These are phyloP conservation scores for Clarireedia homoeocarpa DNA, from an alignment of 2,329 filamentous ascomycete genomes.

Conservation along the genomic window DNA sequence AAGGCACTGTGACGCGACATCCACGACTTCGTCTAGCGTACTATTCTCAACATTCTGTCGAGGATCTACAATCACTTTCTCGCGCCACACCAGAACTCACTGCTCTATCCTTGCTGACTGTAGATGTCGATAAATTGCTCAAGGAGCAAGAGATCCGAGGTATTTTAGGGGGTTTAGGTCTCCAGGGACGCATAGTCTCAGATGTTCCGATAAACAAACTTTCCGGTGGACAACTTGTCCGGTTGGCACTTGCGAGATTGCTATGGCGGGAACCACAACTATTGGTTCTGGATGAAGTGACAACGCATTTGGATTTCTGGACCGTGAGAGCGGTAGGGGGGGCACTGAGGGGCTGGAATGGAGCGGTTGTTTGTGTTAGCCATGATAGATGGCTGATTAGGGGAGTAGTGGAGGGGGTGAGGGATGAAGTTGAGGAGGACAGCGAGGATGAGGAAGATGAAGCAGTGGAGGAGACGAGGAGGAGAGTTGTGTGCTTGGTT, in stretches of 20 bases:
- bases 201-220: slow-evolving; percentile 67
- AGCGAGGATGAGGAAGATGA: slow-evolving; percentile 40
- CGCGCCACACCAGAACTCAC: slow-evolving; percentile 44
- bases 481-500: slow-evolving; percentile 52
- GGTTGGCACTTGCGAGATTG: slow-evolving; percentile 83
- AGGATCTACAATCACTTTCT: slow-evolving; percentile 53
- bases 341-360: slow-evolving; percentile 60
- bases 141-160: slow-evolving; percentile 61
- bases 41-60: slow-evolving; percentile 74
- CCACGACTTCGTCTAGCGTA: slow-evolving; percentile 64
- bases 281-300: slow-evolving; percentile 92
- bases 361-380: slow-evolving; percentile 68
- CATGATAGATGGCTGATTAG: slow-evolving; percentile 79
- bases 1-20: slow-evolving; percentile 57
- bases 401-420: slow-evolving; percentile 59
- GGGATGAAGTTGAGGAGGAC: slow-evolving; percentile 35
- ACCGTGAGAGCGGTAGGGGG: slow-evolving; percentile 65
- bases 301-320: slow-evolving; percentile 81
- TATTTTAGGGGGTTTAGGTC: slow-evolving; percentile 59
- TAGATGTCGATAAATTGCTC: slow-evolving; percentile 43
- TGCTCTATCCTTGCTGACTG: slow-evolving; percentile 54
- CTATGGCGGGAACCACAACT: slow-evolving; percentile 99
- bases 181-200: slow-evolving; percentile 62
- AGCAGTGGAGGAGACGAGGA: slow-evolving; percentile 39
- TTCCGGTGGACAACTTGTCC: slow-evolving; percentile 70